Percentiles rank a stretch among this genome's conserved stretches.
Conservation (phyloP, 1,284 basidiomycete genomes). For the Ceratobasidium sp. region DNA sequence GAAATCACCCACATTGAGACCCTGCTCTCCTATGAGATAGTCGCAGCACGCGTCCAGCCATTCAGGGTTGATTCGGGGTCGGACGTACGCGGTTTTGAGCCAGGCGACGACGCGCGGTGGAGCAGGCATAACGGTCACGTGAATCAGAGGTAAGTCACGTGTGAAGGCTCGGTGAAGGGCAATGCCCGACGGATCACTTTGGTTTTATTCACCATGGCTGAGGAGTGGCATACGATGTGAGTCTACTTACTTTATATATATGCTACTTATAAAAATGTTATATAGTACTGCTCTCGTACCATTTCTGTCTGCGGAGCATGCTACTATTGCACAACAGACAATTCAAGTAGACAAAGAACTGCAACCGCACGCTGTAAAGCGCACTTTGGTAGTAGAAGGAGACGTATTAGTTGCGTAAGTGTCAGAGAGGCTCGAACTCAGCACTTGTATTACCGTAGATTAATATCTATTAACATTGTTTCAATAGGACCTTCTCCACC, state of each 20-base stretch:
- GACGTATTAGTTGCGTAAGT: constrained; percentile 75
- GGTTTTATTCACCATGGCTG: constrained; percentile 9
- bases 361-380: constrained; percentile 79
- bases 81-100: constrained; percentile 14
- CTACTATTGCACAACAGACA: constrained; percentile 77
- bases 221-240: constrained; percentile 38
- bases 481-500: constrained; percentile 71
- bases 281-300: constrained; percentile 78
- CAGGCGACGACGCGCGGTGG: constrained; percentile 34
- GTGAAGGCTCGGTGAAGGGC: not conserved
- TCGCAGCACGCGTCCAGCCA: constrained; percentile 77
- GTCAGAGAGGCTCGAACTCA: constrained; percentile 47
- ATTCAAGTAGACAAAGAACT: constrained; percentile 88
- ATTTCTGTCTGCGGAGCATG: constrained; percentile 76
- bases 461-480: constrained; percentile 2
- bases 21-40: constrained; percentile 66
- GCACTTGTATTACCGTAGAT: not conserved
- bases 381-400: constrained; percentile 71
- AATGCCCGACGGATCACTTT: constrained; percentile 10
- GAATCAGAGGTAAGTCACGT: constrained; percentile 4
- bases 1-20: constrained; percentile 58
- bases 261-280: not conserved
- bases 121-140: constrained; percentile 38
- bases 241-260: constrained; percentile 1
- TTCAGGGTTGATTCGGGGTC: constrained; percentile 43